A percentile compares a stretch with the other conserved stretches of the same genome.
phyloP scores from a whole-genome alignment of 176 grass and related monocot genomes.

The Carex kokanica region DNA sequence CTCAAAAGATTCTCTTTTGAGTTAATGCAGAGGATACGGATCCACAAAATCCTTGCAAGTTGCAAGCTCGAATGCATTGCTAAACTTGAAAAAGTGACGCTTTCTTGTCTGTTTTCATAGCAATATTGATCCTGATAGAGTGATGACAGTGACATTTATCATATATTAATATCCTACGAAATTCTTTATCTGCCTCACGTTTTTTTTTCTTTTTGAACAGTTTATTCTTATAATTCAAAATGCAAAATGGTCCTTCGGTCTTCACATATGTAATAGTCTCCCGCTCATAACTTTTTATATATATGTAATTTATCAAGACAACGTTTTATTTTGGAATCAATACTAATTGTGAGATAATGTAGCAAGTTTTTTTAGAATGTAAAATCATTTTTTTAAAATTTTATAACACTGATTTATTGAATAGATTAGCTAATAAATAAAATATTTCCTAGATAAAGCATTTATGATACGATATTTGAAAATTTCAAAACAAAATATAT shows the following conservation, averaged over 20 bases:
- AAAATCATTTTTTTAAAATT: not conserved
- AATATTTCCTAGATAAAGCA: not conserved
- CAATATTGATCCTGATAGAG: too few species aligned
- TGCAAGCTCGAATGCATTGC: not conserved
- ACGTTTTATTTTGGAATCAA: not conserved
- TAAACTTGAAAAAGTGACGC: not conserved
- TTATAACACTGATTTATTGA: not conserved
- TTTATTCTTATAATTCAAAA: not conserved
- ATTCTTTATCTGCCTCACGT: not conserved
- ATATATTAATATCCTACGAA: not conserved
- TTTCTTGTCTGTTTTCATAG: not conserved
- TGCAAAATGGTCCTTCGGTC: not conserved
- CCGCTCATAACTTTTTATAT: not conserved
- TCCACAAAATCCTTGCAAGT: not conserved
- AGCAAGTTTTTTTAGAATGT: too few species aligned
- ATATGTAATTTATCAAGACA: too few species aligned
- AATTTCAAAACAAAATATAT: not conserved
- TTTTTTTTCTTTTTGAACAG: not conserved
- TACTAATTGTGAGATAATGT: not conserved
- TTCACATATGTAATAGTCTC: not conserved
- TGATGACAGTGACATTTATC: too few species aligned
- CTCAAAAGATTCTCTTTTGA: too few species aligned
- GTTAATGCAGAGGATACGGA: too few species aligned
- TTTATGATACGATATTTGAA: not conserved
- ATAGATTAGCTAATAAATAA: not conserved